These are phyloP conservation scores for Kwoniella sp. DNA, from an alignment of 768 basidiomycete species.

Conservation along the genomic window DNA sequence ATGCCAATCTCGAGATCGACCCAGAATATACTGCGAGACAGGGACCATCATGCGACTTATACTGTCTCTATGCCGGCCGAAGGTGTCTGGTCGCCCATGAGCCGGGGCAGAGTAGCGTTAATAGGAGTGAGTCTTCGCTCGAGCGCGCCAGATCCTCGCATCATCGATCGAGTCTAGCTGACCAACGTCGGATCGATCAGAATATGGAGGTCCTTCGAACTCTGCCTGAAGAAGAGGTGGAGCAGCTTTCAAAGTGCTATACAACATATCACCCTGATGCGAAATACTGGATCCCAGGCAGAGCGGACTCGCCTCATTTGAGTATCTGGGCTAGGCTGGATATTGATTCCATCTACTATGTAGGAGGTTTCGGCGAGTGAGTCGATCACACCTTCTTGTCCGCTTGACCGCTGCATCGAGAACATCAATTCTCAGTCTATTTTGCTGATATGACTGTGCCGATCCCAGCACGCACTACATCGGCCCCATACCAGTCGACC, in stretches of 20 bases:
- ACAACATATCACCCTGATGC: slow-evolving; percentile 47
- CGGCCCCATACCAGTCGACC: slow-evolving; percentile 50
- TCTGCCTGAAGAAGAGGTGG: slow-evolving; percentile 24
- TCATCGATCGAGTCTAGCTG: neutral
- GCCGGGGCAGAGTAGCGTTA: slow-evolving; percentile 49
- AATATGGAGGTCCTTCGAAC: slow-evolving; percentile 47
- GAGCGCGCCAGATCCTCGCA: too few species aligned
- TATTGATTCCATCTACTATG: slow-evolving; percentile 51
- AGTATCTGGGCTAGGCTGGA: slow-evolving; percentile 50
- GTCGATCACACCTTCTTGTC: slow-evolving; percentile 15
- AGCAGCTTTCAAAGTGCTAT: slow-evolving; percentile 41
- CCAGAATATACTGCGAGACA: slow-evolving; percentile 41
- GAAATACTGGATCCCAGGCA: slow-evolving; percentile 43
- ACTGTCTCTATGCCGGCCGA: slow-evolving; percentile 42
- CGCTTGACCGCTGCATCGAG: neutral
- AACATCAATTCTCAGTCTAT: neutral
- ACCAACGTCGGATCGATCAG: slow-evolving; percentile 19
- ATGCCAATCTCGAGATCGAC: slow-evolving; percentile 50
- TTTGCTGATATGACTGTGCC: neutral
- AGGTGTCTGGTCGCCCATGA: slow-evolving; percentile 37
- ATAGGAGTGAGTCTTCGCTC: slow-evolving; percentile 50
- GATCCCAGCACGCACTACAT: slow-evolving; percentile 47
- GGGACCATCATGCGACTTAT: slow-evolving; percentile 42
- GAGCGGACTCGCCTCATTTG: slow-evolving; percentile 26
- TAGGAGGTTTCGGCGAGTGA: slow-evolving; percentile 55